A percentile compares a stretch with the other conserved stretches of the same genome.
Conservation (phyloP, 192 early-diverging fungal species). For the Backusella tarrabulga region DNA sequence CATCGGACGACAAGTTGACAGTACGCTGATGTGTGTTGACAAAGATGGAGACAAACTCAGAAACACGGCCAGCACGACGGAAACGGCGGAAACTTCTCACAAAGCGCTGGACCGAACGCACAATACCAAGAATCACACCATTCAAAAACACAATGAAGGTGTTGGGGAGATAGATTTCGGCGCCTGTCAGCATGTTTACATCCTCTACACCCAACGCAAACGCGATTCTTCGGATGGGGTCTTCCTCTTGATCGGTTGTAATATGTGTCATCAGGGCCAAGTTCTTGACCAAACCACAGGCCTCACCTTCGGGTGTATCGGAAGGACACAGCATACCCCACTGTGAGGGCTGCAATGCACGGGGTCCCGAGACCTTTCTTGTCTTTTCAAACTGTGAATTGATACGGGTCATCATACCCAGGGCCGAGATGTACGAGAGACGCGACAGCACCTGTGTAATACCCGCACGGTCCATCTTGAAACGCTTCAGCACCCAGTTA, state of each 20-base stretch:
- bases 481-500: slow-evolving; percentile 98
- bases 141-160: slow-evolving; percentile 92
- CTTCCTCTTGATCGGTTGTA: slow-evolving; percentile 91
- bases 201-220: slow-evolving; percentile 94
- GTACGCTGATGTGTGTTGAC: slow-evolving; percentile 78
- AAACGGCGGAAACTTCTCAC: slow-evolving; percentile 84
- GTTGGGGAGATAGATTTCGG: slow-evolving; percentile 76
- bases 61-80: slow-evolving; percentile 84
- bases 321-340: slow-evolving; percentile 98
- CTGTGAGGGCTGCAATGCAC: slow-evolving; percentile 93
- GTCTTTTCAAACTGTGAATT: slow-evolving; percentile 98
- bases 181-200: slow-evolving; percentile 82
- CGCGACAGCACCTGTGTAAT: slow-evolving; percentile 95
- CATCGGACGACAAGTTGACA: slow-evolving; percentile 92
- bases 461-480: slow-evolving; percentile 98
- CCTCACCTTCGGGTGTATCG: slow-evolving; percentile 98
- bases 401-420: slow-evolving; percentile 99
- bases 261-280: slow-evolving; percentile 98
- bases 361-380: slow-evolving; percentile 95
- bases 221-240: slow-evolving; percentile 69
- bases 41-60: slow-evolving; percentile 89
- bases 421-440: slow-evolving; percentile 88
- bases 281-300: slow-evolving; percentile 96
- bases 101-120: slow-evolving; percentile 79
- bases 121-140: slow-evolving; percentile 90